phyloP scores from a whole-genome alignment of 768 basidiomycete species.

The Coprinopsis cinerea region DNA sequence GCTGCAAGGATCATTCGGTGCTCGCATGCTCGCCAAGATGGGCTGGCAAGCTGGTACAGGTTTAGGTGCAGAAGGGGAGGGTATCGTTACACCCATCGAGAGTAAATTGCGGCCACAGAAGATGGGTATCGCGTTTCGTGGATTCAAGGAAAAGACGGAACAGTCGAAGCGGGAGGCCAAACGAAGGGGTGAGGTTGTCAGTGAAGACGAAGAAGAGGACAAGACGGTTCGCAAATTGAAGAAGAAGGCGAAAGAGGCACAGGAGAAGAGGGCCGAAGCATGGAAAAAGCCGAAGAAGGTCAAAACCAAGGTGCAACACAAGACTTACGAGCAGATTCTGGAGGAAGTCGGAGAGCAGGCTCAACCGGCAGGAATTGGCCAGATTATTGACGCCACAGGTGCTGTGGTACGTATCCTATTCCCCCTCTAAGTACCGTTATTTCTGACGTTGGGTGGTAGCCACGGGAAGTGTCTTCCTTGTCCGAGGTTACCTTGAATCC shows the following conservation, averaged over 20 bases:
- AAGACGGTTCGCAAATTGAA: conserved; percentile 40
- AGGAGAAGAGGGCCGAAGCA: conserved; percentile 61
- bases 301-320: conserved; percentile 85
- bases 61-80: conserved; percentile 67
- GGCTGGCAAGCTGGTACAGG: conserved; percentile 87
- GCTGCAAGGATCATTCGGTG: conserved; percentile 72
- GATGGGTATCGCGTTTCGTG: conserved; percentile 82
- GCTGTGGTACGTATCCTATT: conserved; percentile 60
- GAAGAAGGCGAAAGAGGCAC: conserved; percentile 48
- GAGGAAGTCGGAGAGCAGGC: conserved; percentile 74
- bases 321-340: conserved; percentile 94
- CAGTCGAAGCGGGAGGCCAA: conserved; percentile 78
- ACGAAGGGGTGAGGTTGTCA: conserved; percentile 65
- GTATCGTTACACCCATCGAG: conserved; percentile 86
- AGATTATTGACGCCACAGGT: conserved; percentile 93
- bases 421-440: background rate
- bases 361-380: conserved; percentile 55
- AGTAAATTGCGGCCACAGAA: conserved; percentile 78
- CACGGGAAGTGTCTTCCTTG: conserved; percentile 82
- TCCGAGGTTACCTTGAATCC: conserved; percentile 68
- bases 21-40: conserved; percentile 90
- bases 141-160: conserved; percentile 84
- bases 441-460: conserved; percentile 36
- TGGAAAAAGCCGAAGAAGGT: conserved; percentile 87
- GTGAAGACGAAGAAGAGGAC: conserved; percentile 68